Evolutionary conservation across 768 basidiomycete genomes (phyloP).

Genomic region (Mycena leptocephala): DNA sequence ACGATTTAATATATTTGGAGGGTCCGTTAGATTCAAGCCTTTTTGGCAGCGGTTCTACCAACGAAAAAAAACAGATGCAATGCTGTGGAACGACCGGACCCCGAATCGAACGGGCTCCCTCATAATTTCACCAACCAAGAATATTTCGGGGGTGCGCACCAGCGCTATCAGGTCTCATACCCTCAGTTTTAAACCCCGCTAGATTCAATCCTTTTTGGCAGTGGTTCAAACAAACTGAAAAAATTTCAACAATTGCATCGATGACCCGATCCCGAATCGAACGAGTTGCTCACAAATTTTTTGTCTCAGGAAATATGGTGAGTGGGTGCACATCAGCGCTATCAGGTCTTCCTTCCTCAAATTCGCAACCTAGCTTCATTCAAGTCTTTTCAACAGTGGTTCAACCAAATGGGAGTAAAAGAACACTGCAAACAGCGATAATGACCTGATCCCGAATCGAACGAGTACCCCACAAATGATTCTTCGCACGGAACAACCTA

Average conservation of each 20-base stretch:
- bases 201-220: too few relatives aligned
- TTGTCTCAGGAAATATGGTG: not conserved
- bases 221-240: too few relatives aligned
- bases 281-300: not conserved
- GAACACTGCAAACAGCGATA: too few relatives aligned
- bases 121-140: not conserved
- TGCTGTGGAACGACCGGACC: not conserved
- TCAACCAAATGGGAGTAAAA: not conserved
- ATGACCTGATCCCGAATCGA: conserved; percentile 7
- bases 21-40: not conserved
- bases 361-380: not conserved
- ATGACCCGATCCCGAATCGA: not conserved
- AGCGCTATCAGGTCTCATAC: too few relatives aligned
- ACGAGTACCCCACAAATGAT: not conserved
- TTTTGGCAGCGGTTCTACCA: not conserved
- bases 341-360: not conserved
- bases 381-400: not conserved
- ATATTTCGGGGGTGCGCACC: not conserved
- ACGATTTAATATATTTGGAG: not conserved
- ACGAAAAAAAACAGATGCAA: not conserved
- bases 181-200: too few relatives aligned
- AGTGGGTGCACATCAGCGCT: not conserved
- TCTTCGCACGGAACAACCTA: too few relatives aligned
- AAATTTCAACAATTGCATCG: not conserved
- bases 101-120: not conserved